Evolutionary conservation across 2,329 filamentous ascomycete genomes (phyloP), one percentile per base, ranked within the genome.

Genomic region (Fusarium mundagurra): DNA sequence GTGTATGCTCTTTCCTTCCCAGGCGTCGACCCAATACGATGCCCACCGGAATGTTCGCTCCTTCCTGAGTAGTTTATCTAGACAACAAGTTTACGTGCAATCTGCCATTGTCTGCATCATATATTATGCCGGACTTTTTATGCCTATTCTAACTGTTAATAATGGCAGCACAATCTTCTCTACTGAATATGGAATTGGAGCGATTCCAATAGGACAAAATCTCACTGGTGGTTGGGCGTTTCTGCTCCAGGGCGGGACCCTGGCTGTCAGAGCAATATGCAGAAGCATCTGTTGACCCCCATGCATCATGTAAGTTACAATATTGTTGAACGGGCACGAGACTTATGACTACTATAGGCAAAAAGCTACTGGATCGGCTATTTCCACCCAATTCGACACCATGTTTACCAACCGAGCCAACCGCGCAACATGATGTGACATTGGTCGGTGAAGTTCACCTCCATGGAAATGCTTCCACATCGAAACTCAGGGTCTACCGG

Each of bases 141-240:
- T 1, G 18, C 13, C 24, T 22, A 7, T 6, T 27, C 24, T 12
- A 27, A 27, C 0, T 44, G n/a, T 8, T 27, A 9, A 27, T 5
- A 14, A 47, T 22, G 44, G 24, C 24, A 47, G 13, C 2, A 7
- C 24, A 5, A 8, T 5, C 24, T 47, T 4, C 18, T 16, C 44
- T 9, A 10, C 6, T 0, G 44, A 47, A 47, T 47, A 3, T 5
- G 1, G 27, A 47, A 47, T 29, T 16, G 9, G 18, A 29, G 24
- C 45, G 29, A 47, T 11, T 22, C 18, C 18, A 29, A 47, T 16
- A 27, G 13, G 18, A 22, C 13, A 9, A 47, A 47, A 29, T 24
- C 24, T 47, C 24, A 4, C 44, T 6, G 18, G 12, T 14, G 6
- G 24, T 14, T 47, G 24, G 44, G 8, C 13, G 44, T 47, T 22